Evolutionary conservation across 139 green algal genomes (phyloP), one percentile per base, ranked within the genome.

Genomic region (Monoraphidium neglectum): DNA sequence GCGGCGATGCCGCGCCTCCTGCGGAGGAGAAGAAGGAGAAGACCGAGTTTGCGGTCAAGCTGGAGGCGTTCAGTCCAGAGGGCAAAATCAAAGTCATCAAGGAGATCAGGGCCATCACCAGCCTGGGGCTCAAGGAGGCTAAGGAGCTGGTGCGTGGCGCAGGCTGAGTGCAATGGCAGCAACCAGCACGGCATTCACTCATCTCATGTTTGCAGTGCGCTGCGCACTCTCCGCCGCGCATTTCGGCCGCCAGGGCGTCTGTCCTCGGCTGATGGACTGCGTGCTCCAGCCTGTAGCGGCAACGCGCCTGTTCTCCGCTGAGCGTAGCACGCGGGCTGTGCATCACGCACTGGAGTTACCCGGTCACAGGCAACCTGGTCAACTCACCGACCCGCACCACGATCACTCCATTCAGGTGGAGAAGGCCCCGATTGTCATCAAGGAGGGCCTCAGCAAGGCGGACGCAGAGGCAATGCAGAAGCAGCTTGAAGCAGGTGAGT

Each of bases 61-160:
- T 99, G 8, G 93, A 97, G 2, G 87, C 90, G 13, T 99, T 98
- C 78, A 90, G 93, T 26, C 86, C 93, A 2, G 89, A 92, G 12
- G 82, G 89, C 70, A 99, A 99, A 83, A 97, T 99, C 78, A 99
- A 98, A 87, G 87, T 99, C 35, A 99, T 99, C 87, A 99, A 99
- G 90, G 96, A 99, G 79, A 87, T 99, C 36, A 86, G 96, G 8
- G 89, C 83, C 0, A 84, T 98, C 60, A 98, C 96, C 1, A 92
- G 86, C 59, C 83, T 99, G 36, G 96, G 96, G 23, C 79, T 99
- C 23, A 99, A 99, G 85, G 96, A 99, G 77, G 94, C 96, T 1
- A 99, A 99, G 85, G 96, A 99, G 57, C 84, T 99, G 83, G 95
- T 97, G 65, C 60, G 83, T 72, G 16, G 4, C 47, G 53, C 37